Conservation (phyloP, 2,329 filamentous ascomycete genomes). For the Fusarium staphyleae region DNA sequence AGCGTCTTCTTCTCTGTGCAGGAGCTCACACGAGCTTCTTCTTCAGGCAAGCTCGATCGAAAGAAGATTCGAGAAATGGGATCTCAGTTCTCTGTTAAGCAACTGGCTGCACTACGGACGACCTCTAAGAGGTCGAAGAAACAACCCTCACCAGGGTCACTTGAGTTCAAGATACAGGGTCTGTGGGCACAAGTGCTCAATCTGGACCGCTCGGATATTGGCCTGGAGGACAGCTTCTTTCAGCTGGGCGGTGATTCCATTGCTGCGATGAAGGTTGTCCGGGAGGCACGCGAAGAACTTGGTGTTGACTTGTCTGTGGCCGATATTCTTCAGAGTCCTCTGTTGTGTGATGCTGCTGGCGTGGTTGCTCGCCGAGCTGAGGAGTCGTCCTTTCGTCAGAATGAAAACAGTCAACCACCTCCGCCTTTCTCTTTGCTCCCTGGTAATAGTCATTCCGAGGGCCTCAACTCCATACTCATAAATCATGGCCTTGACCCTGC, state of each 20-base stretch:
- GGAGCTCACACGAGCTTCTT: conserved; percentile 14
- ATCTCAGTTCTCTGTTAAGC: background rate
- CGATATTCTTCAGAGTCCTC: conserved; percentile 48
- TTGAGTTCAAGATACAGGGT: background rate
- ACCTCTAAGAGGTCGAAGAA: background rate
- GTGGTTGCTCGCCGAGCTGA: too few relatives aligned
- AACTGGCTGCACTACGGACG: background rate
- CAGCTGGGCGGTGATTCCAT: conserved; percentile 58
- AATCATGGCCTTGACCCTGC: background rate
- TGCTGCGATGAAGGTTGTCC: conserved; percentile 57
- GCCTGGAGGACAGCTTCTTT: conserved; percentile 56
- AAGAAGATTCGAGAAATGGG: conserved; percentile 10
- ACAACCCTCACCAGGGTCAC: background rate
- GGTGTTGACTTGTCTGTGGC: conserved; percentile 52
- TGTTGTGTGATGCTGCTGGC: background rate
- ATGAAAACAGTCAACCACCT: background rate
- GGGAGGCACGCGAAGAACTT: conserved; percentile 47
- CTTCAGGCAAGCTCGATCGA: conserved; percentile 20
- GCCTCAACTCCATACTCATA: background rate
- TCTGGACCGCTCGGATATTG: conserved; percentile 45
- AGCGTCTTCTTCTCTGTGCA: conserved; percentile 9
- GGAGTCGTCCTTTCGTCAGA: background rate
- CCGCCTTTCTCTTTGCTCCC: background rate
- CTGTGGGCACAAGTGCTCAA: conserved; percentile 50
- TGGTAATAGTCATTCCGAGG: too few relatives aligned